Evolutionary conservation across 23 red algal species (phyloP).

Genomic region (Gracilaria gracilis): DNA sequence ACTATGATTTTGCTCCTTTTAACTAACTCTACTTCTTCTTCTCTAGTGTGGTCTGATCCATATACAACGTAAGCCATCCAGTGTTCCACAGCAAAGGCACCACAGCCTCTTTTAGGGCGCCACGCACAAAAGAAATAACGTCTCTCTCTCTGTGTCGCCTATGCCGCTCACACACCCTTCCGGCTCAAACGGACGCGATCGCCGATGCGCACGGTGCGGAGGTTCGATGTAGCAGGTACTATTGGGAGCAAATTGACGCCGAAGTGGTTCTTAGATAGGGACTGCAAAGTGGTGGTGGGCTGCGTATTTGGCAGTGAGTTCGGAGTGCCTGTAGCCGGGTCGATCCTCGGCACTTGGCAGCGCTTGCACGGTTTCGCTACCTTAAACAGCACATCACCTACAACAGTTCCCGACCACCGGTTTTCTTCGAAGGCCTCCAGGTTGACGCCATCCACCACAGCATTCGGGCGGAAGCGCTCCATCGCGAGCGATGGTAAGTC

Average conservation of each 20-base stretch:
- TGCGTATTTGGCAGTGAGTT: background rate
- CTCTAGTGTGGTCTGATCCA: too few species aligned
- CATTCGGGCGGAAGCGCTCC: constrained; percentile 44
- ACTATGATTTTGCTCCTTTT: too few species aligned
- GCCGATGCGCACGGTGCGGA: background rate
- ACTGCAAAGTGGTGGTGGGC: background rate
- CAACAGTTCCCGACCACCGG: constrained; percentile 14
- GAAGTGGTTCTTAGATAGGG: background rate
- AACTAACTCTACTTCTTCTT: too few species aligned
- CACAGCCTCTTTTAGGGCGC: too few species aligned
- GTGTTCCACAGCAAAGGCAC: too few species aligned
- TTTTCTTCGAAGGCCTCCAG: constrained; percentile 58
- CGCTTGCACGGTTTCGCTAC: constrained; percentile 61
- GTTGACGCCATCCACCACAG: constrained; percentile 25
- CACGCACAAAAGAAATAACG: too few species aligned
- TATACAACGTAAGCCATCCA: too few species aligned
- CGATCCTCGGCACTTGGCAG: constrained; percentile 64
- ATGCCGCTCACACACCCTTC: background rate
- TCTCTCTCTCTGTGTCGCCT: too few species aligned
- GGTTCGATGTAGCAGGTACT: background rate
- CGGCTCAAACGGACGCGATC: background rate
- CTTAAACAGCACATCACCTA: constrained; percentile 48
- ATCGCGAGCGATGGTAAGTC: background rate
- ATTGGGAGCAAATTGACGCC: background rate
- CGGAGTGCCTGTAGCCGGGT: constrained; percentile 8